Base-by-base conservation (phyloP, 2,329 filamentous ascomycete genomes). In the Oidium heveae region DNA sequence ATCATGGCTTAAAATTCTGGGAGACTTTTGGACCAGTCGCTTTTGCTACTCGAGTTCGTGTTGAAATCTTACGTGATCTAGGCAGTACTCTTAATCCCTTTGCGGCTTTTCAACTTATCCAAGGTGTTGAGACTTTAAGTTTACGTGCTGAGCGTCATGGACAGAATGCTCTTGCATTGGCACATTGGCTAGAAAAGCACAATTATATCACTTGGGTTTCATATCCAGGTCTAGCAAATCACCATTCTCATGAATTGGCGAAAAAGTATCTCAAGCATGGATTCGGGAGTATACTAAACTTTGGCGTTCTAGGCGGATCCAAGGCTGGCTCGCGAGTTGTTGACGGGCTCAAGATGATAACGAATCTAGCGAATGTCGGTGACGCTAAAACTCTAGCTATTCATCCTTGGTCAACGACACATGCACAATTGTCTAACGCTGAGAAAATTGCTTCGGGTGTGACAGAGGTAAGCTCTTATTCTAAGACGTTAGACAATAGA, bases 321-420 rank as follows among this genome's bases (percentile, higher is more conserved):
- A 73, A 71, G n/a, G 86, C 84, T 16, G 89, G 91, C 57, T 84
- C 79, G 66, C 80, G 87, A 68, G 79, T 96, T 34, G 91, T 96
- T 54, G 91, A 98, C 68, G 80, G 80, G 61, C 93, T 98, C 72
- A 91, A 93, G 75, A 71, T 98, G 61, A 86, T 96, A 63, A 94
- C 86, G 18, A 95, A 96, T 69, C 72, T 96, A 61, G 91, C 91
- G 56, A 98, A 98, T 66, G 88, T 96, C 32, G 89, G 89, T 56
- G 89, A 96, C 67, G 85, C 84, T 52, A 96, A 96, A 76, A 94
- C 88, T 7, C 72, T 95, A 58, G 88, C 88, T 24, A 94, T 95
- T 62, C 88, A 95, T 69, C 89, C 89, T 22, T 94, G 87, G 86
- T 84, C 81, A 6, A 95, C 89, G 2, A 96, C 89, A 2, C 89